These are phyloP conservation scores for Coemansia sp. DNA, from an alignment of 192 early-diverging fungal genomes.

Conservation along the genomic window DNA sequence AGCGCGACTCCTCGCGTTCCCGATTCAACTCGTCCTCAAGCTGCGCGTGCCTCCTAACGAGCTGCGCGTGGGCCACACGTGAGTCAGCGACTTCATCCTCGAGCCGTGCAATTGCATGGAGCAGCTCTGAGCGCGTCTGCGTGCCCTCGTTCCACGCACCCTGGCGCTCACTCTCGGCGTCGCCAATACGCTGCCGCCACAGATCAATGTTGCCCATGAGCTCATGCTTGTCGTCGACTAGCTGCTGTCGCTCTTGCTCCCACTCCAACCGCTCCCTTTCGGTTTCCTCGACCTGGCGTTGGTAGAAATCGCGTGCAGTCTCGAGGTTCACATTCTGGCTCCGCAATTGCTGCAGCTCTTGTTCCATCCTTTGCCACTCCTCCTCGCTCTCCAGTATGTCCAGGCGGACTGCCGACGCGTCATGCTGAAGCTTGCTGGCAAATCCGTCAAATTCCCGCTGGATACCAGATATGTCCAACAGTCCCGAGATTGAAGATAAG, in stretches of 20 bases:
- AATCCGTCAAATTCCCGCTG: conserved; percentile 43
- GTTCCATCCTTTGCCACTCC: conserved; percentile 38
- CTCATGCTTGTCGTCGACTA: conserved; percentile 33
- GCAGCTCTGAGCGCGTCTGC: conserved; percentile 41
- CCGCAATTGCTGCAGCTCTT: conserved; percentile 25
- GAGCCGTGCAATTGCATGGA: conserved; percentile 26
- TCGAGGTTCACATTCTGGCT: conserved; percentile 27
- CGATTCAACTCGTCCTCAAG: neutral
- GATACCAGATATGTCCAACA: conserved; percentile 28
- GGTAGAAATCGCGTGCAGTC: conserved; percentile 23
- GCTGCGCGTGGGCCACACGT: conserved; percentile 1
- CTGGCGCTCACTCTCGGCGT: conserved; percentile 42
- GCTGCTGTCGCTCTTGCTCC: conserved; percentile 45
- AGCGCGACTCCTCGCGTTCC: neutral
- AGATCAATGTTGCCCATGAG: conserved; percentile 27
- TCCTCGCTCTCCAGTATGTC: conserved; percentile 43
- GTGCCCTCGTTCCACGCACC: conserved; percentile 42
- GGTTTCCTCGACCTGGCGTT: conserved; percentile 20
- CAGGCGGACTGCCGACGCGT: conserved; percentile 34
- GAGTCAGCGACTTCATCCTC: conserved; percentile 30
- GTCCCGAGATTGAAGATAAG: conserved; percentile 15
- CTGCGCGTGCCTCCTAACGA: neutral
- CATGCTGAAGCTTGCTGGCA: conserved; percentile 36
- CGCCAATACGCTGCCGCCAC: conserved; percentile 48
- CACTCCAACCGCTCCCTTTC: conserved; percentile 37